A percentile compares a stretch with the other conserved stretches of the same genome.
Evolutionary conservation across 176 grass and related monocot genomes (phyloP).

Genomic region (Rhynchospora tenuis): DNA sequence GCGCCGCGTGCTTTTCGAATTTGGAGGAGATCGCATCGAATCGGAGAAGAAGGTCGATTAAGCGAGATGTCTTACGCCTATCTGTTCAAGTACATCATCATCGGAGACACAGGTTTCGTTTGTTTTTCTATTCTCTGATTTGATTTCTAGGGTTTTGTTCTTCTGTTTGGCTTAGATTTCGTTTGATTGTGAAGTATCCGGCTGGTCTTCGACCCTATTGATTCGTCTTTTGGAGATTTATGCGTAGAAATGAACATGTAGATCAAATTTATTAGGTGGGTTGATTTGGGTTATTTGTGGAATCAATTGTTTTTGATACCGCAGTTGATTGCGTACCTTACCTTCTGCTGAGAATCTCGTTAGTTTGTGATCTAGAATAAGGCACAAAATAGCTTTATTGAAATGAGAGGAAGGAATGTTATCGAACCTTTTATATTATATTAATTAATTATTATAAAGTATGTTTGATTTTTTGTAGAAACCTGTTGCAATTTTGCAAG

Average conservation of each 20-base stretch:
- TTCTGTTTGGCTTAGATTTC: neutral
- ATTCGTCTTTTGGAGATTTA: neutral
- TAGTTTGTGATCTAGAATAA: neutral
- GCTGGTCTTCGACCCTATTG: neutral
- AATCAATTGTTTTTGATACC: neutral
- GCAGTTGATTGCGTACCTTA: too few relatives aligned
- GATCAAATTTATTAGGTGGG: neutral
- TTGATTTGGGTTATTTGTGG: neutral
- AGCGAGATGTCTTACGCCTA: constrained; percentile 83
- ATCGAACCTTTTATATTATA: neutral
- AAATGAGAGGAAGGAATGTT: neutral
- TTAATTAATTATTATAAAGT: too few relatives aligned
- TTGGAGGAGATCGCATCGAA: neutral
- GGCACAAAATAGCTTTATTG: neutral
- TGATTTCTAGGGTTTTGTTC: neutral
- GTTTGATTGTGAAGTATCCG: neutral
- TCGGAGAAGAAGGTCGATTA: neutral
- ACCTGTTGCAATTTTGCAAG: neutral
- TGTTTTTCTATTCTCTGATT: neutral
- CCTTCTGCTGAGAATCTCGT: neutral
- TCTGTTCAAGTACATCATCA: constrained; percentile 99
- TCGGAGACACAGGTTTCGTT: constrained; percentile 79
- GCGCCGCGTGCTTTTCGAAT: neutral
- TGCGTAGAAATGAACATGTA: neutral
- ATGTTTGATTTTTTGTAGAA: neutral